Base-by-base conservation (phyloP, 1,284 basidiomycete genomes). In the Apiotrichum domesticum region DNA sequence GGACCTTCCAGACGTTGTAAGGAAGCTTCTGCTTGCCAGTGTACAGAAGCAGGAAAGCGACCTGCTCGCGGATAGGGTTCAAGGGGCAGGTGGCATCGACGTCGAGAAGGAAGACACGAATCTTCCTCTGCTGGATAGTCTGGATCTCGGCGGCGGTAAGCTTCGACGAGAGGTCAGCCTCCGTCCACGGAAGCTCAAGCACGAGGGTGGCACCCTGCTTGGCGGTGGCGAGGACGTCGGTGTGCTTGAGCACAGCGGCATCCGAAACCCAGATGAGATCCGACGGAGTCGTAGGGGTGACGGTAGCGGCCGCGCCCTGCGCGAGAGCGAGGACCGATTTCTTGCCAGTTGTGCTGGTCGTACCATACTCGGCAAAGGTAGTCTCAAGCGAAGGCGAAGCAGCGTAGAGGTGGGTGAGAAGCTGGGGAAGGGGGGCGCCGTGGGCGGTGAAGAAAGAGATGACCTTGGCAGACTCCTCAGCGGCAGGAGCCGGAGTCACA, bases 11-110 rank as follows among this genome's bases (percentile, higher is more conserved):
- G n/a, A 78, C 65, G 42, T 68, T 68, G 15, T 51, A 53, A 41
- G 72, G 64, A 10, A 78, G 66, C 55, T 64, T 68, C 53, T 72
- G 63, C 33, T 57, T 45, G 46, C 73, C 74, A 46, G 76, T 75
- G 72, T 77, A 78, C 43, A 78, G 68, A 29, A 78, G 69, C 42
- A 78, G 66, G 72, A 78, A 78, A 8, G 72, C 77, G 54, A 74
- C 71, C 55, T 76, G 69, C 58, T 76, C 74, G 50, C 69, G 64
- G 58, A 76, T 73, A 21, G 74, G 68, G 58, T 66, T 64, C 46
- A 68, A 59, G 4, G 74, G 63, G 34, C 63, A 60, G 9, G 63
- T 41, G 21, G 66, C 52, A 52, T 69, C 64, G 54, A 74, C 63
- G 57, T 73, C 70, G 29, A 78, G 67, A 13, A 77, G 62, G 70